These are phyloP conservation scores for Sclerotinia sclerotiorum DNA, from an alignment of 2,329 filamentous ascomycete genomes.

Conservation along the genomic window DNA sequence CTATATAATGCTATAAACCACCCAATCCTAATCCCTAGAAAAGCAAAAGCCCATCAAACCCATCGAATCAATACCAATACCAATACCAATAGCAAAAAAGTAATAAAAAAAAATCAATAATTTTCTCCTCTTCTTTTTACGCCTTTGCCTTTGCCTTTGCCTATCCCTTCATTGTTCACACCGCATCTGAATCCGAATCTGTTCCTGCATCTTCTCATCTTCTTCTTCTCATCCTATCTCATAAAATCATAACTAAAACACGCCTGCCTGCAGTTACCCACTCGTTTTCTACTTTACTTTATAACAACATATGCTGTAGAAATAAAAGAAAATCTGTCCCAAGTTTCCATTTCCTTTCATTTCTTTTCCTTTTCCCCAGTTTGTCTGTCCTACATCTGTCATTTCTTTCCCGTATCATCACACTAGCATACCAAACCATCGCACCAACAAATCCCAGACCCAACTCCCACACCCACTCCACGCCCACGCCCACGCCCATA, in stretches of 20 bases:
- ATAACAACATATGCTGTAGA: background rate
- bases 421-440: background rate
- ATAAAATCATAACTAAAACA: constrained; percentile 5
- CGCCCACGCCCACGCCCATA: background rate
- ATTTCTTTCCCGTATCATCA: background rate
- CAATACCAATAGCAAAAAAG: too few species aligned
- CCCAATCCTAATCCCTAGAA: background rate
- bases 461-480: background rate
- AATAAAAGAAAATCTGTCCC: background rate
- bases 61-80: background rate
- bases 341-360: background rate
- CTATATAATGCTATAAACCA: background rate
- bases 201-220: background rate
- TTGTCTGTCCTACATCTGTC: background rate
- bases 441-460: background rate
- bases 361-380: too few species aligned
- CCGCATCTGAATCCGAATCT: background rate
- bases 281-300: background rate
- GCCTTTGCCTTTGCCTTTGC: background rate
- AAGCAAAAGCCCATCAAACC: background rate
- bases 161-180: background rate
- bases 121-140: background rate
- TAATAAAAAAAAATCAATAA: background rate
- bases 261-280: background rate
- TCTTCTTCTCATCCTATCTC: background rate